Base-by-base conservation (phyloP, 2,329 filamentous ascomycete species). In the Claviceps sp. region DNA sequence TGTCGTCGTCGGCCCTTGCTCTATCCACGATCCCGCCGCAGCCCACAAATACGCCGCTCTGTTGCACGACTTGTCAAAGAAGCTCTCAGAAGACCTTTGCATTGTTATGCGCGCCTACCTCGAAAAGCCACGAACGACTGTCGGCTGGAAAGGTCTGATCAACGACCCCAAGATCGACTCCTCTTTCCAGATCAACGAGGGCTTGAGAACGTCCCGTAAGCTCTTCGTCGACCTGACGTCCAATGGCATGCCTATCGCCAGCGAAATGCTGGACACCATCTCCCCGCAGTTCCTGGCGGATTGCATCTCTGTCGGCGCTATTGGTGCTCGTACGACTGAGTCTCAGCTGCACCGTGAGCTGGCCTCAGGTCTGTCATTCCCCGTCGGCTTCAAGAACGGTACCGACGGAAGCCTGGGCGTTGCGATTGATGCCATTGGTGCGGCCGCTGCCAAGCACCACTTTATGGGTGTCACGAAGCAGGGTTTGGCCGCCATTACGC, bases 401-500 rank as follows among this genome's bases (percentile, higher is more conserved):
- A 98, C 93, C 24, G 93, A 98, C 63, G 93, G 93, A 43, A 89
- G 85, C 61, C 74, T 98, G 52, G 82, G 81, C 30, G 90, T 97
- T 19, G 90, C 91, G 19, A 94, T 97, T 62, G 93, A 98, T 66
- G 93, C 93, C 38, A 96, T 97, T 66, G 93, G 91, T 54, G 84
- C 87, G 34, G 87, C 86, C 1, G 82, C 84, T 53, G 77, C 85
- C n/a, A 83, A 80, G 69, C 93, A 98, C 70, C 91, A 96, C 75
- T 98, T 98, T 77, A 86, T 98, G 77, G 91, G 90, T 70, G 93
- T 98, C 48, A 98, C 93, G 37, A 98, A 98, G 77, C 90, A 95
- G 65, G 93, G 93, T 55, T 76, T 96, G 56, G 93, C 91, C 46
- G 90, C 93, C 56, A 97, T 98, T 61, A 95, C 90, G 48, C 83